Evolutionary conservation across 306 rosid species (phyloP), one percentile per base, ranked within the genome.

Genomic region (Quercus parvula): DNA sequence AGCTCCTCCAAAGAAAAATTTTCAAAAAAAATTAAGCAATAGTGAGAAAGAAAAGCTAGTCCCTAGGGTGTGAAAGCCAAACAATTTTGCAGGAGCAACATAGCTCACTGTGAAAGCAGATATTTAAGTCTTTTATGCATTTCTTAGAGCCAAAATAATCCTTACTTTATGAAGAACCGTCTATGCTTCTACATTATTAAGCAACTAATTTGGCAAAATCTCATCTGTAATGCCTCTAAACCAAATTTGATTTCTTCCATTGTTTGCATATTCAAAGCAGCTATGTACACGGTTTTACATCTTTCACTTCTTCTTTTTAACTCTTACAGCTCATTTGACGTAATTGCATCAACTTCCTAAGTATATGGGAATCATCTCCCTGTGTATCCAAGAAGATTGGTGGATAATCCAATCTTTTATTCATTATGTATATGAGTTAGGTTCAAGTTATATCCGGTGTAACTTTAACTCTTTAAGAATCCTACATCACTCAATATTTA

Each of bases 21-120:
- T 76, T 27, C 80, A 71, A 81, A n/a, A 28, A 35, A 79, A 75
- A 56, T 59, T 31, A 28, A 67, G 66, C 62, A 78, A 79, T 17
- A 59, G 33, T 78, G 75, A 56, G 70, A 58, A 77, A 77, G 62
- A 24, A 74, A 61, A 63, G 63, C 51, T 70, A 18, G 54, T 56
- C 27, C 25, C 68, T 24, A 56, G 4, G 19, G 54, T 13, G 1
- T 49, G 54, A 68, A 28, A 5, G 20, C 75, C 12, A 44, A 56
- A 28, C 56, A 44, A 68, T 70, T 56, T 41, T 52, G 14, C 28
- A 33, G 51, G 55, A 8, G 73, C 22, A 77, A 25, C 11, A 4
- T 22, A 46, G 66, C 73, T 66, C 61, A 73, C 66, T 14, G 25
- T n/a, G 6, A 30, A 46, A 77, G 24, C 3, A 38, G 17, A 49